These are phyloP conservation scores for Alternaria gaisen DNA, from an alignment of 2,329 filamentous ascomycete species.

Conservation along the genomic window DNA sequence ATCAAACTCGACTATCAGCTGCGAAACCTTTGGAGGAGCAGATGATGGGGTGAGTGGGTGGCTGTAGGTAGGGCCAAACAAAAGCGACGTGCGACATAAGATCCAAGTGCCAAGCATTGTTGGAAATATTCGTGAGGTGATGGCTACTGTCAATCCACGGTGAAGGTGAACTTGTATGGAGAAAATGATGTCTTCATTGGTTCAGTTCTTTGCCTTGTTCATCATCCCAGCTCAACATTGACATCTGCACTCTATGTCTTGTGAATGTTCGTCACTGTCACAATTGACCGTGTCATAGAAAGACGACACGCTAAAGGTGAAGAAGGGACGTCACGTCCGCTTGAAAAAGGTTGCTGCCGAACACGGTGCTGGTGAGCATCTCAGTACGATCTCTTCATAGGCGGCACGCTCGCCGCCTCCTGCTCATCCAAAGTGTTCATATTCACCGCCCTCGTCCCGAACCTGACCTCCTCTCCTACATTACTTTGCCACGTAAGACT, in stretches of 20 bases:
- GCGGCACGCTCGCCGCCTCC: constrained; percentile 53
- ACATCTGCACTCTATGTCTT: background rate
- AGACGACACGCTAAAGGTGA: background rate
- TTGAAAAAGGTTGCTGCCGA: background rate
- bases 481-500: constrained; percentile 57
- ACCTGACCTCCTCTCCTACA: constrained; percentile 51
- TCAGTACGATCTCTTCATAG: constrained; percentile 47
- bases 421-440: constrained; percentile 56
- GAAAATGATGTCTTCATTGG: background rate
- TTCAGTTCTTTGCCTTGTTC: background rate
- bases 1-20: background rate
- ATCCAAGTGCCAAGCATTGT: background rate
- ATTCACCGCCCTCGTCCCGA: constrained; percentile 55
- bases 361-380: background rate
- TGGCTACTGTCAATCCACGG: background rate
- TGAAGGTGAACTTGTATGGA: background rate
- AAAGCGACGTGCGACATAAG: background rate
- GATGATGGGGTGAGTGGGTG: background rate
- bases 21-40: rapidly evolving
- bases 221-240: background rate
- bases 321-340: too few relatives aligned
- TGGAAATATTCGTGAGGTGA: background rate
- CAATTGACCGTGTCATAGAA: background rate
- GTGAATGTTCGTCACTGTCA: background rate
- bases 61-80: rapidly evolving